Conservation (phyloP, 257 asterid genomes). For the Przewalskia tangutica region DNA sequence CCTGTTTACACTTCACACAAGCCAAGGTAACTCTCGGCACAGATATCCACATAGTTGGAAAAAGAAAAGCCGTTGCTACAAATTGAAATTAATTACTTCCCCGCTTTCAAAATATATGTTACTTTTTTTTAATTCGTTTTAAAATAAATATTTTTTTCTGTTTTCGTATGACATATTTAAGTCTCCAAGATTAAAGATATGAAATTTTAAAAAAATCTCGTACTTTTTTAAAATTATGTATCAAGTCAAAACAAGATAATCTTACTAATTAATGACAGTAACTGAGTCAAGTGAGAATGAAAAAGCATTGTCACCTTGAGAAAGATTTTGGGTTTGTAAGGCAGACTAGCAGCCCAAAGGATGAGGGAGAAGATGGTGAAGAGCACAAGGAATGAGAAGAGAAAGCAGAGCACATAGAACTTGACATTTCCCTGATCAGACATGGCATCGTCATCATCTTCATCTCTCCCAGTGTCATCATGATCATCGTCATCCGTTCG, state of each 20-base stretch:
- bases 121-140: too few species aligned
- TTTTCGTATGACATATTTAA: too few species aligned
- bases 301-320: slow-evolving; percentile 41
- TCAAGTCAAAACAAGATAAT: too few species aligned
- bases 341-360: slow-evolving; percentile 72
- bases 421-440: slow-evolving; percentile 19
- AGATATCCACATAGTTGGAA: neutral
- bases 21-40: neutral
- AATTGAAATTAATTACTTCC: neutral
- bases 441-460: slow-evolving; percentile 30
- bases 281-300: too few species aligned
- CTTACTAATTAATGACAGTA: too few species aligned
- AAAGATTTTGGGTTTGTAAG: slow-evolving; percentile 45
- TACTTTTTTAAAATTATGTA: too few species aligned
- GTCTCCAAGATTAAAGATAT: too few species aligned
- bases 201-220: too few species aligned
- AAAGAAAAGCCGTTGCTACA: neutral
- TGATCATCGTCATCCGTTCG: slow-evolving; percentile 26
- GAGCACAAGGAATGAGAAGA: slow-evolving; percentile 46
- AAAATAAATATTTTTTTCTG: too few species aligned
- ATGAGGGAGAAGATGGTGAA: slow-evolving; percentile 52
- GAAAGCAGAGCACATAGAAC: slow-evolving; percentile 53
- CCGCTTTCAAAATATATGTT: neutral
- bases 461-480: slow-evolving; percentile 19
- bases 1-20: neutral